Base-by-base conservation (phyloP, 345 rosid genomes). In the Crucihimalaya himalaica region DNA sequence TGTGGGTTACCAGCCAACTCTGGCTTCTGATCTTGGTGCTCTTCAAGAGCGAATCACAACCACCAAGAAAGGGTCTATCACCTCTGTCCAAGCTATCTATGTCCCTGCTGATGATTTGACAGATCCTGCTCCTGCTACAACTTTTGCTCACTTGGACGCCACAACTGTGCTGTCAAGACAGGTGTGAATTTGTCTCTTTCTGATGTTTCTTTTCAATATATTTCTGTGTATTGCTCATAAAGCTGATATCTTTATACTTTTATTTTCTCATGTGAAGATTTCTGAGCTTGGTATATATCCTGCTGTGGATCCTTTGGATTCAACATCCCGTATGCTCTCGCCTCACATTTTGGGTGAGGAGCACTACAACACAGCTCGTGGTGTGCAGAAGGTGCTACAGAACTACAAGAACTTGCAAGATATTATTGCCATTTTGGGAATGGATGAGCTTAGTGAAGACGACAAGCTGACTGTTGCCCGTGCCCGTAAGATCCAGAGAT, bases 391-490 rank as follows among this genome's bases (percentile, higher is more conserved):
- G 82, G 97, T 95, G 74, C 91, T 95, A 50, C 98, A 96, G 75
- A 92, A 92, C 86, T 96, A 96, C 82, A 96, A 96, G 88, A 96
- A 96, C 73, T 86, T 96, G 79, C 99, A 96, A 68, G 99, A 96
- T 86, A 96, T 96, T 32, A 96, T 96, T 68, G 99, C 99, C 69
- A 96, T 96, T 83, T 63, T 96, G 88, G 98, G 99, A 39, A 88
- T 96, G 98, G 99, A 95, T 80, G 99, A 96, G 87, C 98, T 96
- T 8, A 96, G 99, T 84, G 99, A 96, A 85, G 99, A 96, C 79
- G 99, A 96, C 72, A 96, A 96, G 53, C 63, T 96, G 83, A 92
- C 97, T 4, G 99, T 96, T 63, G 94, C 99, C 5, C 97, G 96
- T 69, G 99, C 99, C 46, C 98, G 98, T 67, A 96, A 92, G 81